phyloP scores from a whole-genome alignment of 108 stramenopile genomes.

The Skeletonema costatum region DNA sequence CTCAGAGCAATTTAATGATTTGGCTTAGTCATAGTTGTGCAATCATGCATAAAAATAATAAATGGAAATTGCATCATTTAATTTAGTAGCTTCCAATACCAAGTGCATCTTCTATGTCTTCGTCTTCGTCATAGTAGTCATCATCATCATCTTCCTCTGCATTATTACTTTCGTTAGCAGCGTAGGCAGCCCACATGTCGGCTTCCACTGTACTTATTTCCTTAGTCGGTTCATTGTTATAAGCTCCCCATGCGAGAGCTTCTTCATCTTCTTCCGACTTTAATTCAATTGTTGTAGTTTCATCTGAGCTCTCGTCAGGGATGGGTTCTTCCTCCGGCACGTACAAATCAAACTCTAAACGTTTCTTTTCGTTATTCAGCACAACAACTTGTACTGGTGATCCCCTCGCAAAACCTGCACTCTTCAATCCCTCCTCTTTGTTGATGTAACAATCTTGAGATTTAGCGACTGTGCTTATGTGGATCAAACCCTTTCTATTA shows the following conservation, averaged over 20 bases:
- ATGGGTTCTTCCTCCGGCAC: constrained; percentile 17
- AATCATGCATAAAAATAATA: not conserved
- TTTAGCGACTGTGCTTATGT: constrained; percentile 68
- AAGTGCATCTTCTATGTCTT: constrained; percentile 77
- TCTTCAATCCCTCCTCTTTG: constrained; percentile 68
- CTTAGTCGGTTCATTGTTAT: constrained; percentile 8
- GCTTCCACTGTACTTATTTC: constrained; percentile 36
- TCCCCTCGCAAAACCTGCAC: constrained; percentile 57
- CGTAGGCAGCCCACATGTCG: constrained; percentile 60
- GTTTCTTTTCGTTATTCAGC: constrained; percentile 52
- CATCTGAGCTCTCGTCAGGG: not conserved
- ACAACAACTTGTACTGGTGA: constrained; percentile 56
- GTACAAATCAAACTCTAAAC: constrained; percentile 63
- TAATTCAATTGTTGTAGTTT: not conserved
- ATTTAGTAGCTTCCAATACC: constrained; percentile 73
- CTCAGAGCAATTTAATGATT: not conserved
- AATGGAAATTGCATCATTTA: not conserved
- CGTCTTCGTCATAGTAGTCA: constrained; percentile 78
- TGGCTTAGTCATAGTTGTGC: not conserved
- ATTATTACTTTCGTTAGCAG: constrained; percentile 12
- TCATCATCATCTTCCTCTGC: constrained; percentile 47
- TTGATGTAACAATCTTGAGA: constrained; percentile 54
- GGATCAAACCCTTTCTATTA: constrained; percentile 75
- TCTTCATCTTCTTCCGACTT: constrained; percentile 24
- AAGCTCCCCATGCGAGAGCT: constrained; percentile 37